These are phyloP conservation scores for Malania oleifera DNA, from an alignment of 164 flowering plant genomes.

Conservation along the genomic window DNA sequence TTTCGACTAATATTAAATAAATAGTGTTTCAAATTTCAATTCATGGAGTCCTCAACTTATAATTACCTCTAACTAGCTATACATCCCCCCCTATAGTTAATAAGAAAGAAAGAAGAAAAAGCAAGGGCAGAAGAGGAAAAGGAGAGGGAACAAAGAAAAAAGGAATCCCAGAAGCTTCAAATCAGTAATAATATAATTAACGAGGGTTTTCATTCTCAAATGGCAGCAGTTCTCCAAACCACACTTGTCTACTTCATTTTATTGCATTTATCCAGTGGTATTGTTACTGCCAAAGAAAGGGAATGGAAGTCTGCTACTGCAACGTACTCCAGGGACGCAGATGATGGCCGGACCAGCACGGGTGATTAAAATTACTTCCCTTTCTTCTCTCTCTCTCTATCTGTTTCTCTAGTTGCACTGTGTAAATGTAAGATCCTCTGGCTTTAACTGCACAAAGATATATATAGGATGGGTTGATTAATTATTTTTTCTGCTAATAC, in stretches of 20 bases:
- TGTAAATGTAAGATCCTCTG: not conserved
- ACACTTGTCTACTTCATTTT: slow-evolving; percentile 18
- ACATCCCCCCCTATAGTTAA: no score
- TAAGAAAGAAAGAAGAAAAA: not conserved
- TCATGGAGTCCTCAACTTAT: no score
- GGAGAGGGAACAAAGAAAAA: not conserved
- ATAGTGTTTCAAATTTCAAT: no score
- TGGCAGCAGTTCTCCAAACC: slow-evolving; percentile 21
- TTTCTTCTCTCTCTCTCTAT: not conserved
- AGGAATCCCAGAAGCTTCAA: not conserved
- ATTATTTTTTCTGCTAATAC: no score
- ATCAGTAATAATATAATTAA: no score
- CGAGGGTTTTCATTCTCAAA: slow-evolving; percentile 6
- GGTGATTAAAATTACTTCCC: slow-evolving; percentile 39
- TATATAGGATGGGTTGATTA: not conserved
- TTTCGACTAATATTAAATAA: no score
- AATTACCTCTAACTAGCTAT: no score
- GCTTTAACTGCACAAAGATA: not conserved
- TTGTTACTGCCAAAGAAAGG: slow-evolving; percentile 17
- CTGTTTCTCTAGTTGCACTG: not conserved
- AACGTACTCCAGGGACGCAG: slow-evolving; percentile 53
- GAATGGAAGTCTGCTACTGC: slow-evolving; percentile 73
- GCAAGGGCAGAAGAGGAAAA: not conserved
- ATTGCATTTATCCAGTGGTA: slow-evolving; percentile 1
- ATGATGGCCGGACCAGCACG: slow-evolving; percentile 48